Percentiles rank a stretch among this genome's conserved stretches.
Conservation (phyloP, 768 basidiomycete genomes). For the Saitozyma podzolica region DNA sequence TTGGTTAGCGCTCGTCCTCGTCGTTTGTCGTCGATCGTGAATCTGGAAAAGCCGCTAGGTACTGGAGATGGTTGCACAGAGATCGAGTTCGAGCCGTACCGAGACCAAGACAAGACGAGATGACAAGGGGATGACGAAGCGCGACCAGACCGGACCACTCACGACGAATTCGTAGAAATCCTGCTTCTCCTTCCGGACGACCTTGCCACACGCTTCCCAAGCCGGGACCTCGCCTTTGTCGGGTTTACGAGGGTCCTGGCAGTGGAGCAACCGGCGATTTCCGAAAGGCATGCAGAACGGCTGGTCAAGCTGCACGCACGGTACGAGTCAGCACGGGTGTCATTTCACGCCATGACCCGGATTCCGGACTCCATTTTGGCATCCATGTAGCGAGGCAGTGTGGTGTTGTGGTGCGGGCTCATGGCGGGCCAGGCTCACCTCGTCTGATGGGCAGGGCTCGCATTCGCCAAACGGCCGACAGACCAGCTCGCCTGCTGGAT, state of each 20-base stretch:
- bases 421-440: conserved; percentile 48
- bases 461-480: conserved; percentile 56
- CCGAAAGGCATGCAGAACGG: conserved; percentile 97
- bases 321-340: background rate
- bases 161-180: conserved; percentile 91
- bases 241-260: conserved; percentile 48
- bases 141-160: conserved; percentile 51
- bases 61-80: too few species aligned
- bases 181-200: conserved; percentile 71
- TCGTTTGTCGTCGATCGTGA: background rate
- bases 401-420: too few species aligned
- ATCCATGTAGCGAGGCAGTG: too few species aligned
- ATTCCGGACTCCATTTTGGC: too few species aligned
- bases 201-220: conserved; percentile 92
- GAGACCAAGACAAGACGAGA: too few species aligned
- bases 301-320: conserved; percentile 64
- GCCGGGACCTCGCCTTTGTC: conserved; percentile 62
- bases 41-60: too few species aligned
- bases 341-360: too few species aligned
- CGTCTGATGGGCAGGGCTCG: conserved; percentile 56
- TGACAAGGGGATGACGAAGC: background rate
- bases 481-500: conserved; percentile 43
- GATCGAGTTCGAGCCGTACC: background rate
- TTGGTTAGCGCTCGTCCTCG: background rate
- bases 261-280: conserved; percentile 85